These are phyloP conservation scores for Lachnellula hyalina DNA, from an alignment of 2,329 filamentous ascomycete species.

Conservation along the genomic window DNA sequence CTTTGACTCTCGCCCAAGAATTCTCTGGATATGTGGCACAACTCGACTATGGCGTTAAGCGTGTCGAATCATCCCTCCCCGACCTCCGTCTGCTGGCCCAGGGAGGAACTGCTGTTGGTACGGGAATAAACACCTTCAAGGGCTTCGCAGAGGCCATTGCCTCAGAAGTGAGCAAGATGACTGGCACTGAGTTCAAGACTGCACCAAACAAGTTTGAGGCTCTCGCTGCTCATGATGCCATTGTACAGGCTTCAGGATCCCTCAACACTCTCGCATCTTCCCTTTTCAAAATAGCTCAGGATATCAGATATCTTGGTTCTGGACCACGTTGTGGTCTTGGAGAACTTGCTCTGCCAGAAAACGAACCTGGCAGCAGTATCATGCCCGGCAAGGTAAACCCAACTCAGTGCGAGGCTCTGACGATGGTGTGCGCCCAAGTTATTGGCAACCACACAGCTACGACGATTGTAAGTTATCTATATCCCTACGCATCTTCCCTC, in stretches of 20 bases:
- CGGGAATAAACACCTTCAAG: conserved; percentile 94
- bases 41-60: conserved; percentile 83
- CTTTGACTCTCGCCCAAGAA: conserved; percentile 90
- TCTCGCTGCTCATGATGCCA: conserved; percentile 89
- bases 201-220: conserved; percentile 99
- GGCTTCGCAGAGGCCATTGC: conserved; percentile 94
- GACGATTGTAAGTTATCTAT: conserved; percentile 51
- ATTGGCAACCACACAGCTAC: conserved; percentile 95
- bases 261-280: conserved; percentile 90
- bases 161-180: conserved; percentile 85
- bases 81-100: conserved; percentile 85
- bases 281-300: conserved; percentile 96
- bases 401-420: conserved; percentile 94
- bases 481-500: not conserved
- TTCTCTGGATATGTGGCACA: conserved; percentile 97
- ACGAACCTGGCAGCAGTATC: conserved; percentile 95
- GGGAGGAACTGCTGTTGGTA: conserved; percentile 94
- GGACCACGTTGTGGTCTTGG: conserved; percentile 93
- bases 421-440: conserved; percentile 96
- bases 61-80: conserved; percentile 76
- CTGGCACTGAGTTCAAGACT: conserved; percentile 87
- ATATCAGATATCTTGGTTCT: conserved; percentile 93
- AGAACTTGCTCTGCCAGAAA: conserved; percentile 90
- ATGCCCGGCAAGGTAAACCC: conserved; percentile 99
- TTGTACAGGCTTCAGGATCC: conserved; percentile 88